A percentile compares a stretch with the other conserved stretches of the same genome.
Conservation (phyloP, 805 yeast species). For the Lipomyces orientalis region DNA sequence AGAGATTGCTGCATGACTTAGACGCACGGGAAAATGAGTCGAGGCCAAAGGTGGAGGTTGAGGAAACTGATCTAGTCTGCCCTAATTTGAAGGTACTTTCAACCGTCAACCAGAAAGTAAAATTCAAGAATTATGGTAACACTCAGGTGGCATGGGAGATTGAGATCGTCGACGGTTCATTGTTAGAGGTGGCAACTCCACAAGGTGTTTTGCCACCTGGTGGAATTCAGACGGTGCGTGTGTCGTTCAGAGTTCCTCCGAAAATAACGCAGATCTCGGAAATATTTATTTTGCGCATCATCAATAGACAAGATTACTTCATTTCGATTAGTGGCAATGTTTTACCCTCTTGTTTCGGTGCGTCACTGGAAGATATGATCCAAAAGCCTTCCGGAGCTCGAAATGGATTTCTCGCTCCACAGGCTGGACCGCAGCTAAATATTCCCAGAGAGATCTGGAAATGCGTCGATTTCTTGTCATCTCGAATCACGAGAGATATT, state of each 20-base stretch:
- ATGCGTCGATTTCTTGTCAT: constrained; percentile 47
- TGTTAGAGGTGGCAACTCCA: constrained; percentile 38
- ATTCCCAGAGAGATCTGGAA: constrained; percentile 47
- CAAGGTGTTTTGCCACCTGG: constrained; percentile 39
- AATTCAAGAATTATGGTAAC: constrained; percentile 48
- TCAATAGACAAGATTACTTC: constrained; percentile 45
- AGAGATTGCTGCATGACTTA: constrained; percentile 49
- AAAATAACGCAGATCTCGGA: constrained; percentile 31
- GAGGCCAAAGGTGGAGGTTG: constrained; percentile 51
- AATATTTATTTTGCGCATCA: constrained; percentile 42
- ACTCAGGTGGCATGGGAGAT: constrained; percentile 50
- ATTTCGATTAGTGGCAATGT: constrained; percentile 38
- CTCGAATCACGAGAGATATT: constrained; percentile 37
- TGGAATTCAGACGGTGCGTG: constrained; percentile 37
- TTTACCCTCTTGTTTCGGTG: constrained; percentile 46
- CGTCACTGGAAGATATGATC: constrained; percentile 39
- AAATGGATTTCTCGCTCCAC: constrained; percentile 13
- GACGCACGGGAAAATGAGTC: constrained; percentile 54
- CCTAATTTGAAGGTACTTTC: constrained; percentile 42
- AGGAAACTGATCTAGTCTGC: constrained; percentile 45
- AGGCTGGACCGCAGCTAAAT: constrained; percentile 28
- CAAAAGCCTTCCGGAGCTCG: constrained; percentile 27
- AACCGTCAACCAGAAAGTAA: constrained; percentile 39
- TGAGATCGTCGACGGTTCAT: constrained; percentile 41
- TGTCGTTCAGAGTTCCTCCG: constrained; percentile 26